Evolutionary conservation across 768 basidiomycete genomes (phyloP).

Genomic region (Cystobasidium tubakii): DNA sequence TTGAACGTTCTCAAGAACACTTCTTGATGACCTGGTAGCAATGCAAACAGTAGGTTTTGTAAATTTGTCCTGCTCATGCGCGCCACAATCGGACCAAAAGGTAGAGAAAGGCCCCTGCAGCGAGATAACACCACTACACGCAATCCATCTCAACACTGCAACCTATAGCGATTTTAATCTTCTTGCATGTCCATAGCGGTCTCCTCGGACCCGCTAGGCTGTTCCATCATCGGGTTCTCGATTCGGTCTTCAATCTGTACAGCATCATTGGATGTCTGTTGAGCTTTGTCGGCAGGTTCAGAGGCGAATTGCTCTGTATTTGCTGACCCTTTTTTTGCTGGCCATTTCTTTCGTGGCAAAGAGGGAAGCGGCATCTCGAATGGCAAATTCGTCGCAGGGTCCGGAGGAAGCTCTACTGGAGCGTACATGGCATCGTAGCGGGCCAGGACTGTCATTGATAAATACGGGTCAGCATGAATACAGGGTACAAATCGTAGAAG

Average conservation of each 20-base stretch:
- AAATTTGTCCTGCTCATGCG: too few relatives aligned
- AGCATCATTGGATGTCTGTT: neutral
- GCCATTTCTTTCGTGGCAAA: neutral
- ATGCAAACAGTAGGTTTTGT: too few relatives aligned
- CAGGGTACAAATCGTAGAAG: neutral
- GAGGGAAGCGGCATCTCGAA: neutral
- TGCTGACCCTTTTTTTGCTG: neutral
- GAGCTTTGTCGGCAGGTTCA: neutral
- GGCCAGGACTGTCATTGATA: neutral
- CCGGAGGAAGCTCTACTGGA: neutral
- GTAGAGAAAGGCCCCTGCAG: too few relatives aligned
- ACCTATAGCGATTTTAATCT: neutral
- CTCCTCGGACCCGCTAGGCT: neutral
- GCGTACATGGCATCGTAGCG: neutral
- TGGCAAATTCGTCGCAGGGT: too few relatives aligned
- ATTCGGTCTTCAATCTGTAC: neutral
- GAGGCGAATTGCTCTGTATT: neutral
- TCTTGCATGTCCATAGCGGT: neutral
- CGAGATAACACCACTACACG: neutral
- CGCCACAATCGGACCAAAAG: too few relatives aligned
- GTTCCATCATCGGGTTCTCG: neutral
- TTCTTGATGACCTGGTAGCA: too few relatives aligned
- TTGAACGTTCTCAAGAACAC: too few relatives aligned
- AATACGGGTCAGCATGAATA: neutral
- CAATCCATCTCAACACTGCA: too few relatives aligned